Base-by-base conservation (phyloP, 2,329 filamentous ascomycete species). In the Talaromyces rugulosus region DNA sequence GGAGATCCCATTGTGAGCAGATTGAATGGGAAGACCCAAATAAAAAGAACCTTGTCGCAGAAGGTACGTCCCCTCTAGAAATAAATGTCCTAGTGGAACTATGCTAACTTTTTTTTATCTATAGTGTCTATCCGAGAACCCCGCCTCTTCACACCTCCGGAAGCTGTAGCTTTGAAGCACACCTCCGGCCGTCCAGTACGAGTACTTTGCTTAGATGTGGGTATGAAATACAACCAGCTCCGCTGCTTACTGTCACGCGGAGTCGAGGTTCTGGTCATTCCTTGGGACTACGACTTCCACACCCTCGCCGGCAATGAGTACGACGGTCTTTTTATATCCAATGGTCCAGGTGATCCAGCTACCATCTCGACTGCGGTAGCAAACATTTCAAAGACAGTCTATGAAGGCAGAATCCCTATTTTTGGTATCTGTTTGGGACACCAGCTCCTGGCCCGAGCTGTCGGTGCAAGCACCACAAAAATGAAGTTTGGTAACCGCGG, bases 401-500 rank as follows among this genome's bases (percentile, higher is more conserved):
- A 89, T 67, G 89, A 92, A 75, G 92, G 89, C 68, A 85, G 87
- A 68, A 94, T 88, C 7, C 94, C 94, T 6, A 89, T 98, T 65
- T 97, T 98, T 69, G 94, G 94, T 81, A 98, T 98, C 74, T 98
- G 94, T 81, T 80, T 98, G 69, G 94, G 94, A 62, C 94, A 98
- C 76, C 94, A 98, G 79, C 84, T 98, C 68, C 87, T 98, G 58
- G 92, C 94, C 59, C 86, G 92, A 69, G 92, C 94, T 62, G 87
- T 92, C 34, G 94, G 94, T 60, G 94, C 93, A 54, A 83, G 83
- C 54, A 98, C 95, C 0, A 78, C 85, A 71, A 99, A 99, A 84
- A 96, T 99, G 92, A 98, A 98, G 84, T 99, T 97, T 72, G 95
- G 95, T 81, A 99, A 99, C 81, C 91, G 95, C 72, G 95, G 94